These are phyloP conservation scores for Colletotrichum ledebouriae DNA, from an alignment of 2,329 filamentous ascomycete genomes.

Conservation along the genomic window DNA sequence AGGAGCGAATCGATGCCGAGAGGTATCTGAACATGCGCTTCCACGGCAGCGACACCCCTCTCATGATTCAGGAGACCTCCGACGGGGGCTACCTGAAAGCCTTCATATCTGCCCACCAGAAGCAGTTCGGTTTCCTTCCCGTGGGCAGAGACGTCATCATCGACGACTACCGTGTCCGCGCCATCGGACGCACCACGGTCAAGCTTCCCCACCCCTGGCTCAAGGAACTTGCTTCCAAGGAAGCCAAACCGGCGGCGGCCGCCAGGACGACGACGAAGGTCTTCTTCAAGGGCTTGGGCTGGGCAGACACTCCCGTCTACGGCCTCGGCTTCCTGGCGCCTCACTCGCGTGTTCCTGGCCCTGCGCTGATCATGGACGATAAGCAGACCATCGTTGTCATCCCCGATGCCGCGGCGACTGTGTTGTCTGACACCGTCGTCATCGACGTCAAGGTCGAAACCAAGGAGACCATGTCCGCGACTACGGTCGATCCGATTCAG, in stretches of 20 bases:
- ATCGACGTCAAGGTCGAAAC: slow-evolving; percentile 46
- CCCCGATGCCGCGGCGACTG: slow-evolving; percentile 67
- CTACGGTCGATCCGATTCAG: slow-evolving; percentile 75
- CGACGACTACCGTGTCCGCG: slow-evolving; percentile 59
- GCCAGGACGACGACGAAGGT: slow-evolving; percentile 39
- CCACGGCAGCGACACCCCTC: slow-evolving; percentile 56
- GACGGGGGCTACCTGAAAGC: slow-evolving; percentile 48
- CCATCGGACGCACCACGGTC: slow-evolving; percentile 47
- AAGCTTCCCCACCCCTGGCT: slow-evolving; percentile 29
- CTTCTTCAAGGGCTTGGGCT: slow-evolving; percentile 41
- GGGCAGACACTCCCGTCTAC: slow-evolving; percentile 73
- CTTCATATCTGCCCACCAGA: slow-evolving; percentile 54
- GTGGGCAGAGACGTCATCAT: slow-evolving; percentile 54
- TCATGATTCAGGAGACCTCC: slow-evolving; percentile 55
- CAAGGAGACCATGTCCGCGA: slow-evolving; percentile 37
- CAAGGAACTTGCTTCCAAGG: slow-evolving; percentile 23
- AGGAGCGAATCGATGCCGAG: slow-evolving; percentile 44
- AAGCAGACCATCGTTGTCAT: slow-evolving; percentile 81
- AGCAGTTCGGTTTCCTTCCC: slow-evolving; percentile 58
- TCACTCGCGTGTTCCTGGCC: slow-evolving; percentile 72
- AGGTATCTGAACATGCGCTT: slow-evolving; percentile 61
- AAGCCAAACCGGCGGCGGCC: slow-evolving; percentile 13
- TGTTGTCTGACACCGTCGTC: slow-evolving; percentile 60
- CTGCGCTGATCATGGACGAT: slow-evolving; percentile 76
- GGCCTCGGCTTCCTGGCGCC: slow-evolving; percentile 73